Evolutionary conservation across 108 stramenopile genomes (phyloP), one percentile per base, ranked within the genome.

Genomic region (Aureococcus anophagefferens): DNA sequence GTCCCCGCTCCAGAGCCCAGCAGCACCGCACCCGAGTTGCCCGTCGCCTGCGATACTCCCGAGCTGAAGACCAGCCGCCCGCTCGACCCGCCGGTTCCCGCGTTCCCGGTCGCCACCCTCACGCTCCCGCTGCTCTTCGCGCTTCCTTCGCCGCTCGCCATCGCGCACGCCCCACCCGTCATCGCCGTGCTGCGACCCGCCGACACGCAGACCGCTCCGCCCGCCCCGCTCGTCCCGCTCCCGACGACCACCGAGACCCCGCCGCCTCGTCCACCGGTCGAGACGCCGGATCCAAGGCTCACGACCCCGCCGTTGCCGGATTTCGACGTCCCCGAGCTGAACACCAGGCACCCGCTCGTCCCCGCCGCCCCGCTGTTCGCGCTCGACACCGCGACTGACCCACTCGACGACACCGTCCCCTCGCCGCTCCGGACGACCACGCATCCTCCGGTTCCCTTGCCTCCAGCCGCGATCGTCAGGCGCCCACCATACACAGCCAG

Each of bases 251-350:
- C 14, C 16, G 17, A 35, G n/a, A 81, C 62, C 25, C 63, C 62
- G 35, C 83, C 83, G 0, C 83, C 83, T 21, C 74, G 5, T 28
- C 77, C 75, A 70, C 63, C 17, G 5, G 66, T 76, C 33, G 80
- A 72, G 21, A 72, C 74, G 30, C 80, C 80, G 16, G 80, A 74
- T 34, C 32, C 25, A 37, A 79, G 34, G n/a, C 35, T 15, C 71
- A 79, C 71, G 16, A 32, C 33, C 30, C 78, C 78, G 34, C 75
- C 76, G 65, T 31, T 66, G 5, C 75, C 78, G 7, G 44, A 28
- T 15, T 37, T 36, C n/a, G 71, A 62, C 32, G 67, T 76, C 29
- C 78, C 78, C 9, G 78, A 76, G 29, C 71, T 68, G 63, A 79
- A 70, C 31, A 30, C 40, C 15, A 75, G 35, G 30, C 34, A n/a